A percentile compares a stretch with the other conserved stretches of the same genome.
Conservation (phyloP, 805 yeast genomes). For the Ogataea nitratoaversa region DNA sequence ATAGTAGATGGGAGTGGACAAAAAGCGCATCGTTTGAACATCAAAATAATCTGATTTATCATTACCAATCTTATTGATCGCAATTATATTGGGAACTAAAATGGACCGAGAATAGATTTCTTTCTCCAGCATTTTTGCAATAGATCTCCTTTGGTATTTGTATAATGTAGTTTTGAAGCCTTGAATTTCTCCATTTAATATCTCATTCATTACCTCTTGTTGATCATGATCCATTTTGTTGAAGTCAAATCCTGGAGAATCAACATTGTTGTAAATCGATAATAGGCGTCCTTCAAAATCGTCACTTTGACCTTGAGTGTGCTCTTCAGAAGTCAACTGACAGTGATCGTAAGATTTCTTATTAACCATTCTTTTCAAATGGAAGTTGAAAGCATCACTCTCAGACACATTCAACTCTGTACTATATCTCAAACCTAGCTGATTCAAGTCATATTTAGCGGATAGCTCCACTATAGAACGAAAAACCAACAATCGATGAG, state of each 20-base stretch:
- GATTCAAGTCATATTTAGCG: not conserved
- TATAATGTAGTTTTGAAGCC: constrained; percentile 53
- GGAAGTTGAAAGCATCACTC: constrained; percentile 22
- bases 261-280: constrained; percentile 33
- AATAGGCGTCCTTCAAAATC: constrained; percentile 23
- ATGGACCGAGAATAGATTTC: constrained; percentile 36
- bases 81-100: constrained; percentile 21
- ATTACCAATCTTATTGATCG: not conserved
- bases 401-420: constrained; percentile 1
- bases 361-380: constrained; percentile 33
- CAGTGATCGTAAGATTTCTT: constrained; percentile 12
- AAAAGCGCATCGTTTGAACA: constrained; percentile 28
- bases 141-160: constrained; percentile 56
- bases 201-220: constrained; percentile 16
- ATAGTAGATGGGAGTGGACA: constrained; percentile 37
- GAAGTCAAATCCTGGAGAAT: constrained; percentile 27
- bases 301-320: constrained; percentile 6
- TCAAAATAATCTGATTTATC: constrained; percentile 33
- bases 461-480: not conserved
- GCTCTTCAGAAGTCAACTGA: not conserved
- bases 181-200: constrained; percentile 29
- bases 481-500: constrained; percentile 9
- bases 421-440: constrained; percentile 5
- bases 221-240: constrained; percentile 17
- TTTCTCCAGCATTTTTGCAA: constrained; percentile 53